Base-by-base conservation (phyloP, 139 green algal genomes). In the Coelastrella sp. region DNA sequence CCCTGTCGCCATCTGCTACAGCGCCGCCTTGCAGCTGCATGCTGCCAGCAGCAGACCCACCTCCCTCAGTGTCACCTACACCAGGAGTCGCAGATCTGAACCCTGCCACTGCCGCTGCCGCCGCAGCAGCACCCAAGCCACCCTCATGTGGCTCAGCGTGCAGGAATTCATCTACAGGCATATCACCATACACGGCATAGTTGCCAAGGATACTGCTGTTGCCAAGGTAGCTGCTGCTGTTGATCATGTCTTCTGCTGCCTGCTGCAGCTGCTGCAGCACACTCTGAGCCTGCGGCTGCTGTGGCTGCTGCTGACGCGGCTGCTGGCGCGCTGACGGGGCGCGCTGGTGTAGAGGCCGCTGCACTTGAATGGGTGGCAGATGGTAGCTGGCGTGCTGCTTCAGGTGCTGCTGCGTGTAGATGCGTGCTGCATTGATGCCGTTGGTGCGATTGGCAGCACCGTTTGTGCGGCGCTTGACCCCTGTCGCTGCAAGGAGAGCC, bases 201-300 rank as follows among this genome's bases (percentile, higher is more conserved):
- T n/a, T 87, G 27, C 82, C 82, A 19, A 87, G 65, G 1, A 66
- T 6, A 63, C 25, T 78, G 65, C 24, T 24, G 56, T 65, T 65
- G 19, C 65, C 82, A 14, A 87, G 25, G 65, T 87, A 78, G 82
- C 82, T 87, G 65, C 82, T 87, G 65, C 82, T 35, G 65, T 78
- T 78, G 24, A 87, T 58, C 82, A 87, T 87, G 8, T 87, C 82
- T 20, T 87, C 82, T 56, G 82, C 82, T 56, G 82, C 82, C 82
- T 87, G 82, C 65, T 87, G 82, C 82, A 87, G 65, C 82, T 87
- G 82, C 15, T 65, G 27, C 65, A 87, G 27, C 15, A 87, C 82
- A 10, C 63, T 79, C 27, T 65, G 82, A 22, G 19, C 19, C 57
- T 72, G 58, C n/a, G 60, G 0, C 19, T 49, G 81, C 81, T 75